A percentile compares a stretch with the other conserved stretches of the same genome.
These are phyloP conservation scores for Aspergillus ostianus DNA, from an alignment of 495 filamentous ascomycete genomes.

Conservation along the genomic window DNA sequence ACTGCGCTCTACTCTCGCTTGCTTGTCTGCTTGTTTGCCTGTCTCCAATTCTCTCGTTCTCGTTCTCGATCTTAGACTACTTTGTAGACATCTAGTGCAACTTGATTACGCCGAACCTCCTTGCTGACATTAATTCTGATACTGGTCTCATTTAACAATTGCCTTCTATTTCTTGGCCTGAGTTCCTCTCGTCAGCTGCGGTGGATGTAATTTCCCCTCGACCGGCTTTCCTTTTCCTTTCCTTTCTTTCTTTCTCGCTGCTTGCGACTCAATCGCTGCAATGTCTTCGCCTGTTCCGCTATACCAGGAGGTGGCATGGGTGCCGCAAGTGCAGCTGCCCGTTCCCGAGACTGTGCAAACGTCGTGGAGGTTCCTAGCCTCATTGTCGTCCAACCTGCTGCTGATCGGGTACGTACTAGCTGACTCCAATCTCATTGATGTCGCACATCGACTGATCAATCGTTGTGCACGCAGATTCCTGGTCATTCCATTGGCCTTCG, in stretches of 20 bases:
- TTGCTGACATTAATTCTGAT: neutral
- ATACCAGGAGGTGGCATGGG: neutral
- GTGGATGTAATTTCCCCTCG: neutral
- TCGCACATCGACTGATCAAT: slow-evolving; percentile 2
- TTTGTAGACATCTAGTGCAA: neutral
- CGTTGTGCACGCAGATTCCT: slow-evolving; percentile 23
- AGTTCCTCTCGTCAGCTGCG: neutral
- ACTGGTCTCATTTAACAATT: neutral
- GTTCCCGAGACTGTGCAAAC: slow-evolving; percentile 2
- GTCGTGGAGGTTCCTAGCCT: slow-evolving; percentile 19
- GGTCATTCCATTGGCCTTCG: slow-evolving; percentile 30
- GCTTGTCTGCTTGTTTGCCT: too few species aligned
- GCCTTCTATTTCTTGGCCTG: neutral
- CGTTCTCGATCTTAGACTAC: neutral
- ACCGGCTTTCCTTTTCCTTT: neutral
- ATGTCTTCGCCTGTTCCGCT: slow-evolving; percentile 7
- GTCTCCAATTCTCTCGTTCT: too few species aligned
- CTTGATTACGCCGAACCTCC: neutral
- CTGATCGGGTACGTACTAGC: slow-evolving; percentile 24
- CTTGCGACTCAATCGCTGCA: neutral
- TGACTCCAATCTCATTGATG: neutral
- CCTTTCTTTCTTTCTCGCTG: neutral
- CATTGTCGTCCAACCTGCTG: slow-evolving; percentile 21
- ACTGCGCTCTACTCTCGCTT: too few species aligned
- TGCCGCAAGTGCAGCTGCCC: slow-evolving; percentile 4